A percentile compares a stretch with the other conserved stretches of the same genome.
Conservation (phyloP, 2,329 filamentous ascomycete genomes). For the Fusarium siculi region DNA sequence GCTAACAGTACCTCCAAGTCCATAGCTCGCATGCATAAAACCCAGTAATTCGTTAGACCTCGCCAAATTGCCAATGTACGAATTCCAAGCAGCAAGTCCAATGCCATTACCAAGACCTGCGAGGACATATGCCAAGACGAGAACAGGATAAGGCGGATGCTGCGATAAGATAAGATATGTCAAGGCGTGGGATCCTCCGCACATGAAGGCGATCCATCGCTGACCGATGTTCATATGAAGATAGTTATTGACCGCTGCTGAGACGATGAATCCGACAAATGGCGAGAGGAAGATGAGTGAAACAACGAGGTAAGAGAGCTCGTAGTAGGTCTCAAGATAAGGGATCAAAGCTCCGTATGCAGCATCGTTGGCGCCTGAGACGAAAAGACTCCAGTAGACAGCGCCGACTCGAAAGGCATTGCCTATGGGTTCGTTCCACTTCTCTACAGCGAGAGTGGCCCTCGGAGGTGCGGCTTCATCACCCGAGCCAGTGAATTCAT, state of each 20-base stretch:
- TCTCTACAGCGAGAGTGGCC: constrained; percentile 10
- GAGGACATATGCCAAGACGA: constrained; percentile 73
- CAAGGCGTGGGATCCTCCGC: constrained; percentile 67
- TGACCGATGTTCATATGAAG: constrained; percentile 45
- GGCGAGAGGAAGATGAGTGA: constrained; percentile 74
- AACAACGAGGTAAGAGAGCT: constrained; percentile 69
- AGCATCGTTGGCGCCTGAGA: constrained; percentile 69
- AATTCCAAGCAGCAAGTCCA: constrained; percentile 65
- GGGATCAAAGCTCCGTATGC: constrained; percentile 53
- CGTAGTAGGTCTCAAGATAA: constrained; percentile 61
- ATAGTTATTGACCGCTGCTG: constrained; percentile 69
- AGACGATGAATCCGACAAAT: constrained; percentile 71
- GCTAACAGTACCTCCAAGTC: constrained; percentile 73
- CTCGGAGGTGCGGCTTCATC: background rate
- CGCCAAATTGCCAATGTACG: constrained; percentile 71
- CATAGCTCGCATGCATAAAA: constrained; percentile 75
- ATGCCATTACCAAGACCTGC: constrained; percentile 78
- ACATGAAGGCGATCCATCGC: constrained; percentile 69
- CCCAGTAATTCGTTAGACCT: constrained; percentile 76
- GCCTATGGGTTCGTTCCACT: constrained; percentile 28
- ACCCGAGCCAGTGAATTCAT: background rate
- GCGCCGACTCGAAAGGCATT: constrained; percentile 61
- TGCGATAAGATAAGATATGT: constrained; percentile 71
- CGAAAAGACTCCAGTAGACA: constrained; percentile 67
- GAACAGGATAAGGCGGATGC: constrained; percentile 74